phyloP scores from a whole-genome alignment of 495 filamentous ascomycete genomes.

The Daldinia bambusicola region DNA sequence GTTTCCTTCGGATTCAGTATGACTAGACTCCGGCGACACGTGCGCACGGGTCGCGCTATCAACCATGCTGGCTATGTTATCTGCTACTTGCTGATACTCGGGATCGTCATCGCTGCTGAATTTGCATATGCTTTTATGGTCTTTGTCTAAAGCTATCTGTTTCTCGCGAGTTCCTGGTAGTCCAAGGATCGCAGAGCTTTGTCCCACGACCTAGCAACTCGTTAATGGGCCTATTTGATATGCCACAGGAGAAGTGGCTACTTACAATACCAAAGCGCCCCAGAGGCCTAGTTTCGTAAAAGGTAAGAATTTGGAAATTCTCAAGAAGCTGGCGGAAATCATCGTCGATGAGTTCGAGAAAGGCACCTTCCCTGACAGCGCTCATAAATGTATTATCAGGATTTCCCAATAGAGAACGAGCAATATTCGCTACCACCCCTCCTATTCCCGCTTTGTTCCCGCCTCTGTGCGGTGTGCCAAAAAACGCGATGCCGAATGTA shows the following conservation, averaged over 20 bases:
- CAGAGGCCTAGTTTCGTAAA: slow-evolving; percentile 46
- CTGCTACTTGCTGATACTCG: slow-evolving; percentile 43
- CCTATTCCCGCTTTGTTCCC: slow-evolving; percentile 45
- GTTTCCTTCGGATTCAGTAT: not conserved
- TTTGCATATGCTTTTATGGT: slow-evolving; percentile 48
- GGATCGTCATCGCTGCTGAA: slow-evolving; percentile 40
- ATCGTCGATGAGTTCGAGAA: slow-evolving; percentile 31
- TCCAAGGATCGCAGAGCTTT: slow-evolving; percentile 43
- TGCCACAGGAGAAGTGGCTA: not conserved
- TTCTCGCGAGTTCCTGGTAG: slow-evolving; percentile 45
- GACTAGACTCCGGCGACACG: not conserved
- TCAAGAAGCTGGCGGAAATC: slow-evolving; percentile 47
- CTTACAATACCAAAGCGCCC: slow-evolving; percentile 27
- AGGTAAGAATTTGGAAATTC: slow-evolving; percentile 42
- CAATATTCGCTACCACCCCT: slow-evolving; percentile 36
- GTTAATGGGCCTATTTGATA: slow-evolving; percentile 2
- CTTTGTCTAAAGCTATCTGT: slow-evolving; percentile 37
- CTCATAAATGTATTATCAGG: slow-evolving; percentile 45
- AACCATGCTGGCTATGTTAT: slow-evolving; percentile 39
- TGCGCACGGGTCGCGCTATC: slow-evolving; percentile 9
- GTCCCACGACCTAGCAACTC: slow-evolving; percentile 42
- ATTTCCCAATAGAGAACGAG: slow-evolving; percentile 38
- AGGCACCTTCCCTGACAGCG: slow-evolving; percentile 37
- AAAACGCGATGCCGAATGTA: slow-evolving; percentile 47
- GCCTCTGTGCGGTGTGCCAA: slow-evolving; percentile 32